Evolutionary conservation across 139 green algal genomes (phyloP), one percentile per base, ranked within the genome.

Genomic region (Eudorina sp.): DNA sequence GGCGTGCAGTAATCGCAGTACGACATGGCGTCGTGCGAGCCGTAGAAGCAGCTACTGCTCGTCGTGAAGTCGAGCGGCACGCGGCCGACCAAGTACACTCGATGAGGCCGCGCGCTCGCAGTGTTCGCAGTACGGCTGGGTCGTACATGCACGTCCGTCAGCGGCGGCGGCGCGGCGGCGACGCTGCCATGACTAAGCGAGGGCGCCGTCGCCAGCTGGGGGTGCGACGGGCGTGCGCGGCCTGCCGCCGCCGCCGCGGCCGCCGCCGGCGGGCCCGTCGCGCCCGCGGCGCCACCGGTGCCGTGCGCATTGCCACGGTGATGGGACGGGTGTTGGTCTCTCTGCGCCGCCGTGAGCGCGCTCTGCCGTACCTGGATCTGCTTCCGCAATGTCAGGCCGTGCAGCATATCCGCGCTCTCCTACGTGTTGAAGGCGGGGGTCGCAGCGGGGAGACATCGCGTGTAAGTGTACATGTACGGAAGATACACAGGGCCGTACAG

Each of bases 1-100:
- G 89, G 89, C 4, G 81, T 62, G 62, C 83, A 92, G 83, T 92
- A 92, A 53, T 89, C 89, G 64, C 89, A 92, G 74, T 88, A 87
- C 36, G 83, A 31, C 27, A 46, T 62, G 14, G 83, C 23, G 75
- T 75, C 83, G 31, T 89, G 83, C 0, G 76, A 73, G 48, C 58
- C 48, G 76, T 89, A 92, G 72, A 92, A 77, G 89, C 89, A 89
- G 41, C 53, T 53, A 45, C 46, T 38, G 38, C 80, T 83, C 34
- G 58, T 70, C 72, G 68, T 82, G 45, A 91, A 84, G 81, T 70
- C 72, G 27, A 91, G 72, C 2, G 36, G 73, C 81, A 89, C 60
- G 11, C 73, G 81, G 38, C 88, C 88, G 21, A 91, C 81, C 11
- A 91, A 82, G 36, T 74, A 86, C 46, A 91, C 31, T 27, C 81